Percentiles rank a stretch among this genome's conserved stretches.
phyloP scores from a whole-genome alignment of 2,329 filamentous ascomycete genomes.

The Neonectria coccinea region DNA sequence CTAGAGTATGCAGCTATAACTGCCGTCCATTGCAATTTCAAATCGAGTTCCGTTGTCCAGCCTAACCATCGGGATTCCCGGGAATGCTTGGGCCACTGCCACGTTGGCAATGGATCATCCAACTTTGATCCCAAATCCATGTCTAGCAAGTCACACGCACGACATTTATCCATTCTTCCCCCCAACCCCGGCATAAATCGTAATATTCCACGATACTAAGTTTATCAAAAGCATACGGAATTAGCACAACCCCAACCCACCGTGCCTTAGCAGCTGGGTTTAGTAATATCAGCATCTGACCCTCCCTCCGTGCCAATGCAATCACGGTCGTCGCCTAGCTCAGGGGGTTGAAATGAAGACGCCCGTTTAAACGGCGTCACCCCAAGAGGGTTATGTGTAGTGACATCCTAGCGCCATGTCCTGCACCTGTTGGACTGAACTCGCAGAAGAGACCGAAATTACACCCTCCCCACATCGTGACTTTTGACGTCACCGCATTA shows the following conservation, averaged over 20 bases:
- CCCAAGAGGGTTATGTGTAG: slow-evolving; percentile 12
- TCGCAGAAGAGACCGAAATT: slow-evolving; percentile 38
- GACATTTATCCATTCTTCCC: background rate
- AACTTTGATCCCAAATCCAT: slow-evolving; percentile 15
- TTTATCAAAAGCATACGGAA: slow-evolving; percentile 5
- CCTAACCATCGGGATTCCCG: background rate
- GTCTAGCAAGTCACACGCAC: background rate
- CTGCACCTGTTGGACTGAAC: slow-evolving; percentile 21
- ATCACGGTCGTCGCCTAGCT: slow-evolving; percentile 16
- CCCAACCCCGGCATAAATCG: slow-evolving; percentile 15
- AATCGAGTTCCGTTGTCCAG: background rate
- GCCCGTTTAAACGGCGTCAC: slow-evolving; percentile 15
- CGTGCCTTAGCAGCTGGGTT: background rate
- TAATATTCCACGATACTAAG: slow-evolving; percentile 14
- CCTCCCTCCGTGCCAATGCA: background rate
- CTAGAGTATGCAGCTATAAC: too few species aligned
- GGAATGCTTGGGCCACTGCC: slow-evolving; percentile 19
- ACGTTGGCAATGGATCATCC: slow-evolving; percentile 11
- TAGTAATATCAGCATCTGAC: background rate
- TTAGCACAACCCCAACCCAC: slow-evolving; percentile 17
- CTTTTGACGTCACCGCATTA: slow-evolving; percentile 40
- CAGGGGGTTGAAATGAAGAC: slow-evolving; percentile 29
- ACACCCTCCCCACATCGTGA: slow-evolving; percentile 37
- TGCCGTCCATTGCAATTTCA: slow-evolving; percentile 7
- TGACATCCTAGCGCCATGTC: slow-evolving; percentile 19